A percentile compares a stretch with the other conserved stretches of the same genome.
Evolutionary conservation across 2,329 filamentous ascomycete genomes (phyloP).

Genomic region (Epichloe sp.): DNA sequence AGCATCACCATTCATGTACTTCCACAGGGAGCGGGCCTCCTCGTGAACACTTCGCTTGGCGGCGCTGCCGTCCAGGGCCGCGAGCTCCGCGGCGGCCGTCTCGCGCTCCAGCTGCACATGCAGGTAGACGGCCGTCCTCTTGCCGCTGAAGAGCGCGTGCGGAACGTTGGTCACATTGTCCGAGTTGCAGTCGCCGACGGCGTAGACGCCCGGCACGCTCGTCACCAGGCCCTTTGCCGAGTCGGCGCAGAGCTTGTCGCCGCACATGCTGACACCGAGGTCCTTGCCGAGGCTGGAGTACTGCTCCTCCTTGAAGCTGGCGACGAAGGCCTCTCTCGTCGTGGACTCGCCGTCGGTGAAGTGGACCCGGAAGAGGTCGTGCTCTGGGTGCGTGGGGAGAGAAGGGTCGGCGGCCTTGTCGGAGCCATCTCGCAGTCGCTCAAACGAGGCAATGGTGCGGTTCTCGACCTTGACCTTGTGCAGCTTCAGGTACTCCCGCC

Average conservation of each 20-base stretch:
- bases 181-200: constrained; percentile 45
- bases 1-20: constrained; percentile 28
- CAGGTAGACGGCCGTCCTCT: constrained; percentile 41
- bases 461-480: constrained; percentile 43
- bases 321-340: constrained; percentile 37
- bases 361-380: constrained; percentile 41
- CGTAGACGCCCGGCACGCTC: constrained; percentile 41
- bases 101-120: constrained; percentile 36
- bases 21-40: constrained; percentile 30
- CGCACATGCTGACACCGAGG: constrained; percentile 32
- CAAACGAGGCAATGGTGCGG: constrained; percentile 35
- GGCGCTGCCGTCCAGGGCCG: constrained; percentile 7
- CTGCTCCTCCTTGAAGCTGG: constrained; percentile 35
- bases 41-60: constrained; percentile 19
- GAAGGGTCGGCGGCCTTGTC: constrained; percentile 25
- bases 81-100: constrained; percentile 21
- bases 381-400: constrained; percentile 31
- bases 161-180: constrained; percentile 48
- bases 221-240: constrained; percentile 31
- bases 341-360: constrained; percentile 33
- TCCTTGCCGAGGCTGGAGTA: constrained; percentile 31
- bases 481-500: constrained; percentile 33
- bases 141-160: constrained; percentile 46
- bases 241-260: constrained; percentile 31
- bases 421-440: constrained; percentile 29